Percentiles rank a stretch among this genome's conserved stretches.
These are phyloP conservation scores for Pterocarpus macrocarpus DNA, from an alignment of 306 rosid species.

Conservation along the genomic window DNA sequence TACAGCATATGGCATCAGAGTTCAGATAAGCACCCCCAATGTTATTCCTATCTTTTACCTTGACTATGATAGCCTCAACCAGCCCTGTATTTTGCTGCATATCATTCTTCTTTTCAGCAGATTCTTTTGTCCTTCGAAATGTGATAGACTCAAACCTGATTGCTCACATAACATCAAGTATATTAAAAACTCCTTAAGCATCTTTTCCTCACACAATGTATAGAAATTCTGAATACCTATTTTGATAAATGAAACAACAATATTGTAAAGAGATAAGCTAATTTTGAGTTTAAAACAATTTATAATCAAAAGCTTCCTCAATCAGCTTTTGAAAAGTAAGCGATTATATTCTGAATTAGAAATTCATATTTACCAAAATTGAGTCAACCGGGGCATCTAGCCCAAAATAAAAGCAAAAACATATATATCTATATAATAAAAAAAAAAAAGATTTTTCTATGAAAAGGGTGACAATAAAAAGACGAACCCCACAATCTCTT, in stretches of 20 bases:
- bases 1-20: constrained; percentile 75
- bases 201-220: constrained; percentile 8
- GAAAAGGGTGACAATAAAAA: neutral
- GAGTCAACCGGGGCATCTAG: constrained; percentile 25
- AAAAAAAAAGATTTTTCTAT: neutral
- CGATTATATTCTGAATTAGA: neutral
- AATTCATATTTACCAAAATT: constrained; percentile 28
- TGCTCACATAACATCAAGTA: constrained; percentile 36
- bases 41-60: constrained; percentile 66
- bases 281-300: no score
- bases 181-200: constrained; percentile 29
- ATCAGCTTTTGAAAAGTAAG: no score
- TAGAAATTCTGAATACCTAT: constrained; percentile 3
- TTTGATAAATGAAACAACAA: constrained; percentile 23
- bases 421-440: no score
- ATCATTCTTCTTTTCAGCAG: constrained; percentile 61
- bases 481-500: constrained; percentile 23
- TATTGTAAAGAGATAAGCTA: no score
- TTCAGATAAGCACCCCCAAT: constrained; percentile 77
- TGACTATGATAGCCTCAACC: constrained; percentile 74
- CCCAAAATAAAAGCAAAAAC: neutral
- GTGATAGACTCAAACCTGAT: constrained; percentile 76
- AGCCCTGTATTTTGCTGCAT: constrained; percentile 81
- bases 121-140: constrained; percentile 67
- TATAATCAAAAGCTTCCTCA: neutral